phyloP scores from a whole-genome alignment of 225 moss, liverwort and hornwort species.

The Anthoceros angustus region DNA sequence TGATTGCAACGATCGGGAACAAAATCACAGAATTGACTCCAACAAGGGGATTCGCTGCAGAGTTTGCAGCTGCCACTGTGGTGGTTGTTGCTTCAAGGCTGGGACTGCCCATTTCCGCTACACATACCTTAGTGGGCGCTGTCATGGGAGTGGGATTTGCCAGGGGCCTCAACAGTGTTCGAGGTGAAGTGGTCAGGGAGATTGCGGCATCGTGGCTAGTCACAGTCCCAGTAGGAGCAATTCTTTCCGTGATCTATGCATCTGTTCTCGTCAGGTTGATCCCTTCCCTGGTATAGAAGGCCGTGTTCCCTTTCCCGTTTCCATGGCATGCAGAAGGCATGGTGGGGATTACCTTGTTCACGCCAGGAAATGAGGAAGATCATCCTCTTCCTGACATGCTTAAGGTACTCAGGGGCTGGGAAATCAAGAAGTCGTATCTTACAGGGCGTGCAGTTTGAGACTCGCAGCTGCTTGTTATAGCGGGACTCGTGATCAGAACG shows the following conservation, averaged over 20 bases:
- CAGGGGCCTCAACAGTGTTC: conserved; percentile 75
- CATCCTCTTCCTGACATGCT: too few relatives aligned
- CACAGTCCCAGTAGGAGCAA: conserved; percentile 76
- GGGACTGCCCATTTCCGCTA: conserved; percentile 84
- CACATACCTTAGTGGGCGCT: conserved; percentile 85
- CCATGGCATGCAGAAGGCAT: too few relatives aligned
- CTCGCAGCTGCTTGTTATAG: too few relatives aligned
- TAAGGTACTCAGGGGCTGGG: too few relatives aligned
- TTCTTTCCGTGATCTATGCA: conserved; percentile 54
- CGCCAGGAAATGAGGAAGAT: too few relatives aligned
- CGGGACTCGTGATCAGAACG: too few relatives aligned
- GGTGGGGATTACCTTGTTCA: too few relatives aligned
- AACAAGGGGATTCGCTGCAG: conserved; percentile 80
- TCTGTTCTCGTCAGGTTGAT: conserved; percentile 46
- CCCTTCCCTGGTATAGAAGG: conserved; percentile 37
- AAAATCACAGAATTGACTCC: conserved; percentile 91
- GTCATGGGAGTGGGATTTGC: conserved; percentile 98
- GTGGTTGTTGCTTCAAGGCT: conserved; percentile 73
- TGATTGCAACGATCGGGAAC: conserved; percentile 82
- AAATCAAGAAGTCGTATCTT: too few relatives aligned
- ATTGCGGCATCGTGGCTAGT: conserved; percentile 90
- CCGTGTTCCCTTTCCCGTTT: too few relatives aligned
- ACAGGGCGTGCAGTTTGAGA: too few relatives aligned
- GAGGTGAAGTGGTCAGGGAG: conserved; percentile 66
- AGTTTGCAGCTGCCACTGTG: conserved; percentile 84